Evolutionary conservation across 441 rosid species (phyloP), one percentile per base, ranked within the genome.

Genomic region (Populus hybrid): DNA sequence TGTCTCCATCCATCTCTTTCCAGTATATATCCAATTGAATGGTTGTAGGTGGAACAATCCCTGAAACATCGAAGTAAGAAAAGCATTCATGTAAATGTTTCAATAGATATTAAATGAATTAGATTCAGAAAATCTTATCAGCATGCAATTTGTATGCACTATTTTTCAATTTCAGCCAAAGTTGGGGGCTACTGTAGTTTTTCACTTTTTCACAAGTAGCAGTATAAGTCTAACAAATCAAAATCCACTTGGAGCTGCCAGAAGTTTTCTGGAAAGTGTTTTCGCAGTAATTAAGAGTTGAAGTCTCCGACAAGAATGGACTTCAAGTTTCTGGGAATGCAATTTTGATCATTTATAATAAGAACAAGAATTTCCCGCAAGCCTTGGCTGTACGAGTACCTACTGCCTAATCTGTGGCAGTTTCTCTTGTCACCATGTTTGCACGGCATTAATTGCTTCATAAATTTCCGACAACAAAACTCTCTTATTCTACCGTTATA

Each of bases 1-100:
- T 91, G 74, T 94, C 99, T 80, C 97, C 98, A 88, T 90, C 98
- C 90, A 87, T 87, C 86, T 85, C 95, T 90, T 90, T 95, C 97
- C 99, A 92, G 75, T 87, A 88, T 78, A 92, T 73, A 83, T 94
- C 97, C 81, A 88, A 79, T 76, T 87, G 95, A 82, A 90, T 79
- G 74, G 95, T 86, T 78, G 86, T 76, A 67, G 83, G 77, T 75
- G 98, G 99, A 83, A 94, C 95, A 78, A 91, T 92, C 61, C 93
- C 99, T 92, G 87, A 81, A 79, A 77, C 74, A 83, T 75, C 74
- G 42, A 67, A 76, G 50, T 50, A 66, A 79, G 8, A 79, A 70
- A 74, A 35, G 56, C 67, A 31, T 40, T 35, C 26, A 21, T 33
- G 23, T 70, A 70, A 69, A 50, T 36, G 26, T 35, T 33, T 45